Evolutionary conservation across 148 eudicot species (phyloP).

Genomic region (Polygonum aviculare): DNA sequence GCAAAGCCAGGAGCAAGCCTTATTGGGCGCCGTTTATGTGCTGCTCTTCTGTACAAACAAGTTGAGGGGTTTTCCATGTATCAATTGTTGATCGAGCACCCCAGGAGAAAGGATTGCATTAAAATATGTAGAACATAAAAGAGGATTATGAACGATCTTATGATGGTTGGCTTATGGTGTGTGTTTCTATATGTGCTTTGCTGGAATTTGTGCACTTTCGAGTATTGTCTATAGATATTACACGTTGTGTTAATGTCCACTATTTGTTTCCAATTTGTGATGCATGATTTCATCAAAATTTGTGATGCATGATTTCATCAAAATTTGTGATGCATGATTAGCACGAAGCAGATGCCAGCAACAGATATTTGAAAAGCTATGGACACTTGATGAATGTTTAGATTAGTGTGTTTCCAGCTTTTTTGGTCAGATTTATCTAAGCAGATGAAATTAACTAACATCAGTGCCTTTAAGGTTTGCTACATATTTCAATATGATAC

Average conservation of each 20-base stretch:
- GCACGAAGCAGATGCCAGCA: no score
- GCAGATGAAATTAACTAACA: no score
- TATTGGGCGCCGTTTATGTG: conserved; percentile 66
- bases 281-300: not conserved
- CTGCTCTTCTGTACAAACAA: conserved; percentile 61
- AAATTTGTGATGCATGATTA: not conserved
- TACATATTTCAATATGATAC: no score
- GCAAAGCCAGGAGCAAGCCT: conserved; percentile 36
- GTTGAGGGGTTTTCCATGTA: conserved; percentile 5
- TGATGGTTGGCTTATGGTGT: not conserved
- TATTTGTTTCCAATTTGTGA: not conserved
- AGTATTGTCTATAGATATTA: not conserved
- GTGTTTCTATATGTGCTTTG: not conserved
- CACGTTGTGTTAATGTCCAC: not conserved
- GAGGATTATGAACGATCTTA: not conserved
- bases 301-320: no score
- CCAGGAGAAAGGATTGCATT: not conserved
- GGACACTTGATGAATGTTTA: no score
- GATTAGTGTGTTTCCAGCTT: no score
- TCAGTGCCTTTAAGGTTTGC: no score
- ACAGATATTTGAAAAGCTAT: no score
- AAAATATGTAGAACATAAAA: not conserved
- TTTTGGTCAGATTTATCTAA: no score
- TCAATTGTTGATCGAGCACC: not conserved
- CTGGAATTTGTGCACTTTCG: not conserved